Percentiles rank a stretch among this genome's conserved stretches.
Conservation (phyloP, 139 green algal genomes). For the Raphidocelis subcapitata region DNA sequence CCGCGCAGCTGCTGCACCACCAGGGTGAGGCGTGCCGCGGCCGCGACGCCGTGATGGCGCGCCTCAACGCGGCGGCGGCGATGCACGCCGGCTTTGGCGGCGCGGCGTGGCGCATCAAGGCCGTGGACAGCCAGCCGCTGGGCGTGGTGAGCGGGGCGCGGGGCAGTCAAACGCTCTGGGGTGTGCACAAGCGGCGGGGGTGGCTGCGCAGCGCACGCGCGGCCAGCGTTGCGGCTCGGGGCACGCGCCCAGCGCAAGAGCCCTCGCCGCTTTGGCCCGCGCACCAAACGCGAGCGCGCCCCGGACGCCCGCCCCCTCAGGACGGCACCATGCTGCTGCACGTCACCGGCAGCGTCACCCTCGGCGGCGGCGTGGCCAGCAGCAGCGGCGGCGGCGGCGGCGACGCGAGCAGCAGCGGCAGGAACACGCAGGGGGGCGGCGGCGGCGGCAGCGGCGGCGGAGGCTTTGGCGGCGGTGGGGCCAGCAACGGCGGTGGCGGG, state of each 20-base stretch:
- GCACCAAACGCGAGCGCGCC: background rate
- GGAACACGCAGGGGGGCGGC: background rate
- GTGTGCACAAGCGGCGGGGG: background rate
- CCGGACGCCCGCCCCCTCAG: background rate
- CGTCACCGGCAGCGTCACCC: slow-evolving; percentile 19
- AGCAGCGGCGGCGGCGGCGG: background rate
- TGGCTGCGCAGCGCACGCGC: background rate
- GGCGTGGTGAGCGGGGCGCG: slow-evolving; percentile 21
- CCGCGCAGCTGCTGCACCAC: slow-evolving; percentile 41
- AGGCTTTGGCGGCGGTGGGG: background rate
- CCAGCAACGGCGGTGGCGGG: background rate
- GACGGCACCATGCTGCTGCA: slow-evolving; percentile 47
- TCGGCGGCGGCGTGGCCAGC: background rate
- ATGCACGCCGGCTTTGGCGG: slow-evolving; percentile 9
- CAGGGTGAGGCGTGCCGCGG: slow-evolving; percentile 44
- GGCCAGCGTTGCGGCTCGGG: background rate
- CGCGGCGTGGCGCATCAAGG: slow-evolving; percentile 13
- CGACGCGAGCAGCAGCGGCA: slow-evolving; percentile 1
- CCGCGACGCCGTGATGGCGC: slow-evolving; percentile 44
- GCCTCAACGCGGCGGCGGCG: slow-evolving; percentile 26
- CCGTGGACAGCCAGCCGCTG: slow-evolving; percentile 52
- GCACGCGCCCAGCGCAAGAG: background rate
- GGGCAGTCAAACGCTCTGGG: background rate
- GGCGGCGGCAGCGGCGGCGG: background rate
- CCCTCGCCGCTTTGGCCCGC: background rate